Conservation (phyloP, 352 stramenopile species). For the Globisporangium ultimum region DNA sequence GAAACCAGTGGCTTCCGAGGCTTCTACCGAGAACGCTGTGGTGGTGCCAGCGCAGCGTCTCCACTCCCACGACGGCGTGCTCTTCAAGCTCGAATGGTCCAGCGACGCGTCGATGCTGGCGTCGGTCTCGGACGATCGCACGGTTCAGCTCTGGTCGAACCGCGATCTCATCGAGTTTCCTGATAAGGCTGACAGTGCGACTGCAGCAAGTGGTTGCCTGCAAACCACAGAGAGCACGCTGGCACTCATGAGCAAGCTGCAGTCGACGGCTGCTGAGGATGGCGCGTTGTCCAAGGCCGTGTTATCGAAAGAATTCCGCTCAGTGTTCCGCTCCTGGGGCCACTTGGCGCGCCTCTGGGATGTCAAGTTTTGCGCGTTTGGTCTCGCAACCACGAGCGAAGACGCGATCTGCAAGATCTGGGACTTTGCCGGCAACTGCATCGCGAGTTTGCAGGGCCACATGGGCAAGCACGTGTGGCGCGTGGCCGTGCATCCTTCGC, state of each 20-base stretch:
- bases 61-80: conserved; percentile 78
- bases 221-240: conserved; percentile 11
- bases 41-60: conserved; percentile 51
- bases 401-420: conserved; percentile 78
- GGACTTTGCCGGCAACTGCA: conserved; percentile 50
- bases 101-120: conserved; percentile 54
- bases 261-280: not conserved
- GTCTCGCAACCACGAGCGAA: conserved; percentile 68
- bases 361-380: conserved; percentile 56
- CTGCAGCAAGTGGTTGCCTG: conserved; percentile 6
- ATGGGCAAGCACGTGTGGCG: conserved; percentile 77
- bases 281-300: not conserved
- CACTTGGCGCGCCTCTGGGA: conserved; percentile 86
- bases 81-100: conserved; percentile 85
- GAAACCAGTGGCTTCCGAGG: conserved; percentile 27
- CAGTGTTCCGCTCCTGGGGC: conserved; percentile 74
- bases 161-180: conserved; percentile 9
- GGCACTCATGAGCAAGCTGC: conserved; percentile 7
- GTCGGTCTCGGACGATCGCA: conserved; percentile 86
- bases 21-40: conserved; percentile 9
- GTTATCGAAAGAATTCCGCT: conserved; percentile 31
- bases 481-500: conserved; percentile 51
- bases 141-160: conserved; percentile 79
- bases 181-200: not conserved
- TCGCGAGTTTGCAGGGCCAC: conserved; percentile 75